These are phyloP conservation scores for Daldinia caldariorum DNA, from an alignment of 495 filamentous ascomycete species.

Conservation along the genomic window DNA sequence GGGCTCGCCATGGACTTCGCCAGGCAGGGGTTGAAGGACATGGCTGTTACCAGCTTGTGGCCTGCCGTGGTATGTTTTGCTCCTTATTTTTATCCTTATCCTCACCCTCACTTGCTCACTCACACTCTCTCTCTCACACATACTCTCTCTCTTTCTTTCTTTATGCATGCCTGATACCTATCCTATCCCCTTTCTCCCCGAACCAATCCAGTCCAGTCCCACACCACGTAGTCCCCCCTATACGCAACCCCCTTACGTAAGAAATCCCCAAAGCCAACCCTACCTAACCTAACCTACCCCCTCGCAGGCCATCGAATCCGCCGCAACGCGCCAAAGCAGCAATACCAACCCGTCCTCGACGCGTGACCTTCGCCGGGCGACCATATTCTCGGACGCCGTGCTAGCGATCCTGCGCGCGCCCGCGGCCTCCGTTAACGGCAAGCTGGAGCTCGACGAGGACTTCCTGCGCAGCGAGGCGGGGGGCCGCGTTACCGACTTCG, in stretches of 20 bases:
- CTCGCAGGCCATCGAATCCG: slow-evolving; percentile 72
- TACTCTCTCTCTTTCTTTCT: not conserved
- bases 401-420: slow-evolving; percentile 76
- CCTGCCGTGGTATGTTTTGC: slow-evolving; percentile 70
- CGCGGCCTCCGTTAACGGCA: slow-evolving; percentile 70
- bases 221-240: not conserved
- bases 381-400: slow-evolving; percentile 83
- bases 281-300: not conserved
- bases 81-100: not conserved
- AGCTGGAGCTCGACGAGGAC: slow-evolving; percentile 81
- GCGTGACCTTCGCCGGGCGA: slow-evolving; percentile 71
- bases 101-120: no score
- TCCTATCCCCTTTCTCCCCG: not conserved
- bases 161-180: not conserved
- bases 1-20: slow-evolving; percentile 86
- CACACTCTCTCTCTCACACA: no score
- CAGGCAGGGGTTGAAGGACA: slow-evolving; percentile 68
- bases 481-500: slow-evolving; percentile 74
- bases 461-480: slow-evolving; percentile 70
- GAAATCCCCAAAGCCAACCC: no score
- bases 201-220: not conserved
- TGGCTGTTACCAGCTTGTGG: slow-evolving; percentile 87
- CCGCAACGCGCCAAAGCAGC: slow-evolving; percentile 63
- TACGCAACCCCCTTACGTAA: not conserved
- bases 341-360: slow-evolving; percentile 50